phyloP scores from a whole-genome alignment of 2,329 filamentous ascomycete genomes.

The Bipolaris sorokiniana region DNA sequence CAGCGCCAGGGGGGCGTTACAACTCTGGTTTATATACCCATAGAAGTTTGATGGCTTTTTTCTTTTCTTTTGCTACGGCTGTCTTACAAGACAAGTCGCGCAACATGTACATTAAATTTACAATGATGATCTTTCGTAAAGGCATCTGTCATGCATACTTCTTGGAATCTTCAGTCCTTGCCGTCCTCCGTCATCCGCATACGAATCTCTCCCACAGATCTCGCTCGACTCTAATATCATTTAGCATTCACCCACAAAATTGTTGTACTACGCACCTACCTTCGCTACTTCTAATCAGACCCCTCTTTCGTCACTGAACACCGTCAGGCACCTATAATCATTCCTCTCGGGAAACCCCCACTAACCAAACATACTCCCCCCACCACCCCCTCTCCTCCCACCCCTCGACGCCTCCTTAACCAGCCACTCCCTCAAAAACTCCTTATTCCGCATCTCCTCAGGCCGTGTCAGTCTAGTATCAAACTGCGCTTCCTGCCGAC shows the following conservation, averaged over 20 bases:
- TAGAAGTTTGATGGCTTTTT: background rate
- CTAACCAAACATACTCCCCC: slow-evolving; percentile 50
- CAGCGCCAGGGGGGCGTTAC: too few relatives aligned
- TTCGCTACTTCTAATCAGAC: background rate
- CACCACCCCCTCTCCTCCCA: slow-evolving; percentile 54
- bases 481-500: slow-evolving; percentile 57
- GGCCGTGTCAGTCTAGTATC: slow-evolving; percentile 53
- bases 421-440: slow-evolving; percentile 56
- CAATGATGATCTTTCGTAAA: background rate
- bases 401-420: slow-evolving; percentile 55
- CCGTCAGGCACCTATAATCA: slow-evolving; percentile 1
- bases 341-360: slow-evolving; percentile 7
- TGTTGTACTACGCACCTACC: background rate
- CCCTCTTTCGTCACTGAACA: slow-evolving; percentile 6
- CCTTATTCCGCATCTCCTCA: slow-evolving; percentile 55
- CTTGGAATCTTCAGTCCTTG: background rate
- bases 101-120: background rate
- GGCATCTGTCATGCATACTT: background rate
- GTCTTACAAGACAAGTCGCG: background rate
- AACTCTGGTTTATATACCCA: background rate
- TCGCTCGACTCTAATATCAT: background rate
- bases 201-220: too few relatives aligned
- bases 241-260: background rate
- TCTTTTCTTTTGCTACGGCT: background rate
- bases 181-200: background rate